Evolutionary conservation across 2,329 filamentous ascomycete species (phyloP).

Genomic region (Pseudogymnoascus sp.): DNA sequence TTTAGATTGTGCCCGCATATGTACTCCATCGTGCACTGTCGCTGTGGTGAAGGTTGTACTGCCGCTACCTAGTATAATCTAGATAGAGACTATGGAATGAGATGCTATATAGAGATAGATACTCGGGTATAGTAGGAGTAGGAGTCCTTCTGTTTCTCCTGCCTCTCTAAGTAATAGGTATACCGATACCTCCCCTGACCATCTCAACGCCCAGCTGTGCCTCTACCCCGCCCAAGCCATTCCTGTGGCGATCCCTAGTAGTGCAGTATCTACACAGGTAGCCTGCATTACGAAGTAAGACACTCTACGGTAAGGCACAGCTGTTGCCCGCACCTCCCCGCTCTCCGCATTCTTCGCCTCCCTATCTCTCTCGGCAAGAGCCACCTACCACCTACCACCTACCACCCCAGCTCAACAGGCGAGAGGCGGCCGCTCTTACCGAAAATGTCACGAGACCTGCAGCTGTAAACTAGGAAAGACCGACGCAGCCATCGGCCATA

Average conservation of each 20-base stretch:
- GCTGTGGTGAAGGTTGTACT: background rate
- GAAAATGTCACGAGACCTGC: background rate
- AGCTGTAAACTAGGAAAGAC: background rate
- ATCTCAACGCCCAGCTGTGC: background rate
- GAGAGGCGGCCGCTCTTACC: background rate
- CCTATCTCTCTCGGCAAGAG: background rate
- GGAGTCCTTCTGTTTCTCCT: background rate
- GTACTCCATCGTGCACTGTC: background rate
- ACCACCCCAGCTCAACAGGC: background rate
- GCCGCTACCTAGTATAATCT: background rate
- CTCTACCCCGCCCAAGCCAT: background rate
- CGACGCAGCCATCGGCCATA: background rate
- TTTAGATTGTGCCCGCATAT: constrained; percentile 1
- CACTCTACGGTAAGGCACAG: background rate
- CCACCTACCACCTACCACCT: too few species aligned
- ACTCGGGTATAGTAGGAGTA: background rate
- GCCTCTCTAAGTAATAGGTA: background rate
- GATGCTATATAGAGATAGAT: background rate
- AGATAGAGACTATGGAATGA: background rate
- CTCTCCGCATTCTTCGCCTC: background rate
- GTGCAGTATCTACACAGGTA: background rate
- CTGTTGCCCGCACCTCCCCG: background rate
- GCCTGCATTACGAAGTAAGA: background rate
- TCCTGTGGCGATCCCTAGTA: background rate
- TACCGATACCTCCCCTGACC: background rate